A percentile compares a stretch with the other conserved stretches of the same genome.
Evolutionary conservation across 2,329 filamentous ascomycete species (phyloP).

Genomic region (Drechslera avenae): DNA sequence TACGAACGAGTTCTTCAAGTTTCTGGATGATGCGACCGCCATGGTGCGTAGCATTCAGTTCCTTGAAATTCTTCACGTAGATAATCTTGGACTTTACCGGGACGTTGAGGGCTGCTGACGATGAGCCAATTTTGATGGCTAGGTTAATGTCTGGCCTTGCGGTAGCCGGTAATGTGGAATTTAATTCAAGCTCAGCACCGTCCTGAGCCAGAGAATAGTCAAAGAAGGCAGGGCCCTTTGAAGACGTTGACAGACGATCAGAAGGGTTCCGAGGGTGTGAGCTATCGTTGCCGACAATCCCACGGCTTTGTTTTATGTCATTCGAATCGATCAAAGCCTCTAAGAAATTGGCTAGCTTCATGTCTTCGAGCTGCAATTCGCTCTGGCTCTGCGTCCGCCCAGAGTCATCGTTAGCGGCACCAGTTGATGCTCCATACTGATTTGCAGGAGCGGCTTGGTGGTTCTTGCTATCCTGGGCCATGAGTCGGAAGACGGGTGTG

Average conservation of each 20-base stretch:
- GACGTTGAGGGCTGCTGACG: conserved; percentile 20
- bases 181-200: conserved; percentile 31
- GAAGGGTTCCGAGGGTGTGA: not conserved
- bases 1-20: conserved; percentile 73
- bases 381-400: conserved; percentile 29
- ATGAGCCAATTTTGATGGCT: conserved; percentile 27
- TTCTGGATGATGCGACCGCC: conserved; percentile 72
- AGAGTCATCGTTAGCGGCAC: conserved; percentile 20
- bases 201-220: conserved; percentile 34
- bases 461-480: conserved; percentile 23
- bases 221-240: conserved; percentile 34
- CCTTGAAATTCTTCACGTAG: conserved; percentile 80
- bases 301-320: conserved; percentile 36
- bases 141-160: conserved; percentile 22
- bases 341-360: conserved; percentile 43
- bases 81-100: conserved; percentile 65
- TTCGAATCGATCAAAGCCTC: conserved; percentile 42
- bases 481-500: conserved; percentile 24
- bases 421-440: conserved; percentile 18
- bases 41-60: conserved; percentile 71
- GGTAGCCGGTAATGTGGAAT: conserved; percentile 26
- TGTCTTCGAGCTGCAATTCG: conserved; percentile 44
- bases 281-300: conserved; percentile 9
- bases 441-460: conserved; percentile 12
- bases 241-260: conserved; percentile 2